phyloP scores from a whole-genome alignment of 164 flowering plant genomes.

The Tinospora cordifolia region DNA sequence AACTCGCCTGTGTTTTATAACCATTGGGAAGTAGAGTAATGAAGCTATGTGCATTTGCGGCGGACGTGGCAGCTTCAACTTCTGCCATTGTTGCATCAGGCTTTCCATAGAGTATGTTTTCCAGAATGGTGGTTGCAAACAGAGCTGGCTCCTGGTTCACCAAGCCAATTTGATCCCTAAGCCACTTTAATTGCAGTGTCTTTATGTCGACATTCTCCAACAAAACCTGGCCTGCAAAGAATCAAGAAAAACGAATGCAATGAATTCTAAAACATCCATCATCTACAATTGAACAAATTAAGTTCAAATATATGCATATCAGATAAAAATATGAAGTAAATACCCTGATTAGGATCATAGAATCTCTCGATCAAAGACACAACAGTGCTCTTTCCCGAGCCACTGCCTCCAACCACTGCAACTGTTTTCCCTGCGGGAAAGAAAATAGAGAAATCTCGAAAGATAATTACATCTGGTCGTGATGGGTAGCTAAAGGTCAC shows the following conservation, averaged over 20 bases:
- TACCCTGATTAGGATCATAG: slow-evolving; percentile 93
- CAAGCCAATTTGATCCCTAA: slow-evolving; percentile 83
- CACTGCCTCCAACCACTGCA: slow-evolving; percentile 97
- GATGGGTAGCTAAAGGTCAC: slow-evolving; percentile 96
- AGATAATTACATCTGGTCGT: slow-evolving; percentile 82
- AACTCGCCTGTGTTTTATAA: slow-evolving; percentile 73
- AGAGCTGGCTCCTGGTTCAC: slow-evolving; percentile 98
- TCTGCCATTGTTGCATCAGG: slow-evolving; percentile 85
- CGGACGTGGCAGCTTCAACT: slow-evolving; percentile 85
- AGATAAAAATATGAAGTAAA: slow-evolving; percentile 18
- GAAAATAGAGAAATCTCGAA: slow-evolving; percentile 66
- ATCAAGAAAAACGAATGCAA: slow-evolving; percentile 4
- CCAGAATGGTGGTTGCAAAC: slow-evolving; percentile 90
- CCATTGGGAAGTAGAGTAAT: slow-evolving; percentile 86
- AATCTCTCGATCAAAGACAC: slow-evolving; percentile 89
- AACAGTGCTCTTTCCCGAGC: slow-evolving; percentile 97
- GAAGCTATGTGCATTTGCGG: slow-evolving; percentile 95
- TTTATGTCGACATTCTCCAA: slow-evolving; percentile 80
- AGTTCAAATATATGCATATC: not conserved
- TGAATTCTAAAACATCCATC: slow-evolving; percentile 1
- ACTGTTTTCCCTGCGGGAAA: slow-evolving; percentile 86
- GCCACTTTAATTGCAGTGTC: slow-evolving; percentile 65
- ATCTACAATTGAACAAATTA: not conserved
- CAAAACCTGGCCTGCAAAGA: slow-evolving; percentile 66
- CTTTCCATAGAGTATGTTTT: slow-evolving; percentile 89